Conservation (phyloP, 108 stramenopile genomes). For the Mediolabrus comicus region DNA sequence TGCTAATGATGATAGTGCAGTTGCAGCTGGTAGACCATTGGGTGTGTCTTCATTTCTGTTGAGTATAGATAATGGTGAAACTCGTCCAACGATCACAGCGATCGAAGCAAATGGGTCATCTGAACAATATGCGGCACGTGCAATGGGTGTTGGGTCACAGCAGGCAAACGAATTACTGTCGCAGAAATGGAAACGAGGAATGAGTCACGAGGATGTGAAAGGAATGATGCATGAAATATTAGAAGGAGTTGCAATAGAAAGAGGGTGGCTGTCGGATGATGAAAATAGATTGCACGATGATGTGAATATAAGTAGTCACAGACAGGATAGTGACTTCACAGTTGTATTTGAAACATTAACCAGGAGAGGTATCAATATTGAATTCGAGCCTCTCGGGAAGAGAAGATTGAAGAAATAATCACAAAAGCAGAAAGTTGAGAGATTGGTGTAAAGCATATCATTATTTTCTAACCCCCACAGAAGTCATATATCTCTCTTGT, state of each 20-base stretch:
- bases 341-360: too few relatives aligned
- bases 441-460: too few relatives aligned
- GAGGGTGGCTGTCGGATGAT: conserved; percentile 14
- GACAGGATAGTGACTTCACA: too few relatives aligned
- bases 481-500: too few relatives aligned
- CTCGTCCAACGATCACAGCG: conserved; percentile 17
- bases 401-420: too few relatives aligned
- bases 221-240: conserved; percentile 22
- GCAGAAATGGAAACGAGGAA: conserved; percentile 22
- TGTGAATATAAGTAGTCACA: too few relatives aligned
- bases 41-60: conserved; percentile 33
- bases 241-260: conserved; percentile 19
- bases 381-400: too few relatives aligned
- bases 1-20: conserved; percentile 2
- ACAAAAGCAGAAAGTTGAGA: too few relatives aligned
- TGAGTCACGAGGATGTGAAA: conserved; percentile 1
- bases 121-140: conserved; percentile 29
- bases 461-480: too few relatives aligned
- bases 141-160: conserved; percentile 32
- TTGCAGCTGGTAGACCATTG: conserved; percentile 35
- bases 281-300: too few relatives aligned
- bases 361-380: too few relatives aligned
- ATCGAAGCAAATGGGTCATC: conserved; percentile 37
- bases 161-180: conserved; percentile 23
- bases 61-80: conserved; percentile 3